Conservation (phyloP, 208 protist species). For the Zelonia costaricensis region DNA sequence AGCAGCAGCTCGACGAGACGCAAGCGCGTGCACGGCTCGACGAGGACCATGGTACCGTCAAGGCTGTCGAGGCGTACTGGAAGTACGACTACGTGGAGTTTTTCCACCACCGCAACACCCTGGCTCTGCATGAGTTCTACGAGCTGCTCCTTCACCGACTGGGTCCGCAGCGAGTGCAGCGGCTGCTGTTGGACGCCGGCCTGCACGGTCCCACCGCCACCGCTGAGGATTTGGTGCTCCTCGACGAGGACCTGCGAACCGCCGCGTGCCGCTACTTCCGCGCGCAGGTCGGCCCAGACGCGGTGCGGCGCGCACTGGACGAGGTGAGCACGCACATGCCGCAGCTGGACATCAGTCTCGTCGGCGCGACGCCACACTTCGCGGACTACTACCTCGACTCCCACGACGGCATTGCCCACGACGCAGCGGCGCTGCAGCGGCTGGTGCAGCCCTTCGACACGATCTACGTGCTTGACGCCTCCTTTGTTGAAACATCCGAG, state of each 20-base stretch:
- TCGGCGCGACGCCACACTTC: constrained; percentile 74
- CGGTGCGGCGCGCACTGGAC: constrained; percentile 62
- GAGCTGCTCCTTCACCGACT: constrained; percentile 54
- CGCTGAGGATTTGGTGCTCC: constrained; percentile 56
- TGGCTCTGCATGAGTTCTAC: constrained; percentile 55
- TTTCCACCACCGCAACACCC: constrained; percentile 76
- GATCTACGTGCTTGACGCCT: constrained; percentile 82
- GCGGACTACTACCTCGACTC: constrained; percentile 51
- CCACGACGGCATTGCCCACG: constrained; percentile 57
- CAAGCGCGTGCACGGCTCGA: constrained; percentile 43
- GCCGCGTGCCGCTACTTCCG: constrained; percentile 48
- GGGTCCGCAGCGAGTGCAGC: constrained; percentile 43
- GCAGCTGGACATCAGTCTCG: constrained; percentile 74
- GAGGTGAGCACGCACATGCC: constrained; percentile 64
- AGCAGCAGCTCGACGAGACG: constrained; percentile 62
- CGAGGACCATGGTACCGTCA: constrained; percentile 49
- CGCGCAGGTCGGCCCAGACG: constrained; percentile 19
- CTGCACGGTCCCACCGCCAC: constrained; percentile 3
- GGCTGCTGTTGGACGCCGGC: constrained; percentile 47
- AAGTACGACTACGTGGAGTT: constrained; percentile 82
- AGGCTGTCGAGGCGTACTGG: constrained; percentile 80
- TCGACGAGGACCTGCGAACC: constrained; percentile 58
- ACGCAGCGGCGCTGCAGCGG: constrained; percentile 36
- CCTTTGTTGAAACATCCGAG: constrained; percentile 84
- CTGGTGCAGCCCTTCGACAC: constrained; percentile 32